Evolutionary conservation across 352 stramenopile genomes (phyloP).

Genomic region (Pythium aphanidermatum): DNA sequence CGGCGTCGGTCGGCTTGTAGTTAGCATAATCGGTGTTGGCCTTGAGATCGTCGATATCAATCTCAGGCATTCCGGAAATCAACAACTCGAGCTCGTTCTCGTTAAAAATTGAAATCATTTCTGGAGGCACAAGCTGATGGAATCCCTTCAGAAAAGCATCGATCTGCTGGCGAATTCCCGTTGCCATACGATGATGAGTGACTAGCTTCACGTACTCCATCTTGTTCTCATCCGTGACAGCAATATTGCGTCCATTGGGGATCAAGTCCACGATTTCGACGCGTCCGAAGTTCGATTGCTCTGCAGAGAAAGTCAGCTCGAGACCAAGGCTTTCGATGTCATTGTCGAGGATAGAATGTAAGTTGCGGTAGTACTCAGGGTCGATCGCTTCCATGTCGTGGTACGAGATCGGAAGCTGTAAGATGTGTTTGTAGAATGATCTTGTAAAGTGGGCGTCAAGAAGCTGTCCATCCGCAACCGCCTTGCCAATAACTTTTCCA

Average conservation of each 20-base stretch:
- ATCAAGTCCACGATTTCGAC: conserved; percentile 87
- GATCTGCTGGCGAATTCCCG: conserved; percentile 94
- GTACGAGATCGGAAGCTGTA: conserved; percentile 96
- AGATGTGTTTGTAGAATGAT: conserved; percentile 98
- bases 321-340: conserved; percentile 79
- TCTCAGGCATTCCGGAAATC: conserved; percentile 91
- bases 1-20: conserved; percentile 84
- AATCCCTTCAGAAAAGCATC: conserved; percentile 89
- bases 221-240: conserved; percentile 92
- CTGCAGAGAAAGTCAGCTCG: conserved; percentile 91
- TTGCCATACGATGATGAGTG: conserved; percentile 99
- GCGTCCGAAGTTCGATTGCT: conserved; percentile 88
- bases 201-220: conserved; percentile 93
- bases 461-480: conserved; percentile 97
- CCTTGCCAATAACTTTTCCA: conserved; percentile 98
- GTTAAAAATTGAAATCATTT: conserved; percentile 93
- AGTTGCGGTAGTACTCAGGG: conserved; percentile 93
- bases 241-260: conserved; percentile 78
- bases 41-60: conserved; percentile 94
- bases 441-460: conserved; percentile 99
- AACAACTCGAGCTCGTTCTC: conserved; percentile 92
- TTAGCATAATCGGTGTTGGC: conserved; percentile 92
- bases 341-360: conserved; percentile 89
- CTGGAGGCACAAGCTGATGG: conserved; percentile 85
- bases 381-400: conserved; percentile 99